Base-by-base conservation (phyloP, 2,329 filamentous ascomycete species). In the Cladosporium sp. region DNA sequence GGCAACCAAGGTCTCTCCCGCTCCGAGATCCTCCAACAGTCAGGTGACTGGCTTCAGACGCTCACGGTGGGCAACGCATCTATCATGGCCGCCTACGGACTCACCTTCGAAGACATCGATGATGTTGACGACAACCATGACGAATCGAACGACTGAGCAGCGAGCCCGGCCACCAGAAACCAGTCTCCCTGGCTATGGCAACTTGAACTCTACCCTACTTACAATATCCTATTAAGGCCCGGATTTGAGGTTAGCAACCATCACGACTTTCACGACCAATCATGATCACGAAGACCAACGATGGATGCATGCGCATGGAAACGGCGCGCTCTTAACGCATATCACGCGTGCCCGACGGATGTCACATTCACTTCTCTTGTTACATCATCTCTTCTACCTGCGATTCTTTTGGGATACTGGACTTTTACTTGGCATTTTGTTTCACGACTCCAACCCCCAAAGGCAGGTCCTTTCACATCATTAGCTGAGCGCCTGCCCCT, bases 1-100 rank as follows among this genome's bases (percentile, higher is more conserved):
- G 90, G 90, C 10, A 66, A 65, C 34, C 66, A 65, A 8, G 90
- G 90, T 1, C 89, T 93, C 70, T 95, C 91, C 79, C 96, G 96
- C 80, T 93, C 91, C 74, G 89, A 87, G 8, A 89, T 92, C 76
- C 82, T 97, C 46, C 84, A 85, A 21, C 89, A 93, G 78, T 86
- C 91, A 3, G 90, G 88, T 16, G 89, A 91, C 69, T 96, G 90
- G 83, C 79, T 96, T n/a, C 87, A 93, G 68, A 86, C 89, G 18
- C 75, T 96, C 23, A 77, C 92, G 14, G 79, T 83, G 46, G 91
- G 88, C 5, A 96, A 96, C 34, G 53, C 68, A 30, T 39, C 49
- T n/a, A 56, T 69, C 43, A 66, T 66, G 68, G 28, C 34, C 43
- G 51, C 58, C 11, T 63, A 46, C 32, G 59, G 58, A 1, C n/a